A percentile compares a stretch with the other conserved stretches of the same genome.
These are phyloP conservation scores for Plantago elongata DNA, from an alignment of 257 asterid species.

Conservation along the genomic window DNA sequence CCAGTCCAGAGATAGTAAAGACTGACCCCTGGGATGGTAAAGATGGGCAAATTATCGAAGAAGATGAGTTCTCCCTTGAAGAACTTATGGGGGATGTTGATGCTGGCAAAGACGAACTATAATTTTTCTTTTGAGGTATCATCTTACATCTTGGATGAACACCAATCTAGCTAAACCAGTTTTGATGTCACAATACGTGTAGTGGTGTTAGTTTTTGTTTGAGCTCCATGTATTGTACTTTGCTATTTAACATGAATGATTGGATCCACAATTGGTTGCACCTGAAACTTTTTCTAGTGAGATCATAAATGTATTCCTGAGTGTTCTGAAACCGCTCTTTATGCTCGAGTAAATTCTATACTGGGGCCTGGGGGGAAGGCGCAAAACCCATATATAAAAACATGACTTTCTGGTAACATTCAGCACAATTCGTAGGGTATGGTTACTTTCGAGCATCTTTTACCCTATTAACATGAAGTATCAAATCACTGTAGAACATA, in stretches of 20 bases:
- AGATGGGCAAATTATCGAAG: constrained; percentile 85
- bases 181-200: constrained; percentile 20
- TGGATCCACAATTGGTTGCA: neutral
- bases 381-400: too few relatives aligned
- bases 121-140: constrained; percentile 10
- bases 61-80: constrained; percentile 91
- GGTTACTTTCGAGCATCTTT: too few relatives aligned
- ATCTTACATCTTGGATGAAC: constrained; percentile 16
- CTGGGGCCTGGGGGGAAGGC: too few relatives aligned
- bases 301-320: too few relatives aligned
- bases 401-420: too few relatives aligned
- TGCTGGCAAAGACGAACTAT: constrained; percentile 51
- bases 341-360: too few relatives aligned
- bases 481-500: too few relatives aligned
- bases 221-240: constrained; percentile 9
- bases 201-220: neutral
- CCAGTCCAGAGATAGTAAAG: constrained; percentile 48
- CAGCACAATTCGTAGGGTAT: too few relatives aligned
- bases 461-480: too few relatives aligned
- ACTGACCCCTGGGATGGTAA: constrained; percentile 89
- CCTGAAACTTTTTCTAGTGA: too few relatives aligned
- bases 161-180: constrained; percentile 25
- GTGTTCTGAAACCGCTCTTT: too few relatives aligned
- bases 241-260: constrained; percentile 16
- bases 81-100: constrained; percentile 83